Base-by-base conservation (phyloP, 768 basidiomycete species). In the Leccinellum luteum region DNA sequence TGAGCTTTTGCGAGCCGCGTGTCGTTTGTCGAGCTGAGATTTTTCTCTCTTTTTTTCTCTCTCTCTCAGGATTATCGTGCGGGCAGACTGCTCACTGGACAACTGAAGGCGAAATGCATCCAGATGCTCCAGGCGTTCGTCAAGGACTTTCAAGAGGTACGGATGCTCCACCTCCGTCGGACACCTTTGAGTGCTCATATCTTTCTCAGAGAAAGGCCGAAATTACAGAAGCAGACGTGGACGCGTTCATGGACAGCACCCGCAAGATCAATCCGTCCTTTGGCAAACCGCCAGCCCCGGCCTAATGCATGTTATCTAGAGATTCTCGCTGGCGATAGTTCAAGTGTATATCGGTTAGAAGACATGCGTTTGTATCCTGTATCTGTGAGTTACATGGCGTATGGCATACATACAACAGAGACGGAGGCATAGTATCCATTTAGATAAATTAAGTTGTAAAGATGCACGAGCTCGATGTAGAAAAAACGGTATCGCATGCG, bases 81-180 rank as follows among this genome's bases (percentile, higher is more conserved):
- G 17, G 97, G 97, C 0, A 82, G 79, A 35, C 70, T 99, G 54
- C 79, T 97, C 52, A 97, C 95, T 0, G 93, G 93, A 6, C 87
- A 98, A 70, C 76, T 99, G 64, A 99, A 99, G 76, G 86, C 85
- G 13, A 85, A 78, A 70, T 96, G 93, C 67, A 98, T 98, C 58
- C 80, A 84, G 54, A 62, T 87, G 51, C 70, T 99, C 13, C 94
- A 97, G 70, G 76, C 81, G 21, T 91, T 97, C 55, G 90, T 98
- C 31, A 82, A 81, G 48, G 81, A 80, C 2, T 98, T 98, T 79
- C 97, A 98, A 76, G 89, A 82, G 68, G 88, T 89, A 59, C 31
- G 78, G 58, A 17, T 19, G 5, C 12, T 10, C n/a, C 27, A 25
- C 28, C 19, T 23, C 9, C 19, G 23, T 58, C 44, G 17, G 54